Conservation (phyloP, 1,284 basidiomycete species). For the Sporisorium iseilematis-ciliati region DNA sequence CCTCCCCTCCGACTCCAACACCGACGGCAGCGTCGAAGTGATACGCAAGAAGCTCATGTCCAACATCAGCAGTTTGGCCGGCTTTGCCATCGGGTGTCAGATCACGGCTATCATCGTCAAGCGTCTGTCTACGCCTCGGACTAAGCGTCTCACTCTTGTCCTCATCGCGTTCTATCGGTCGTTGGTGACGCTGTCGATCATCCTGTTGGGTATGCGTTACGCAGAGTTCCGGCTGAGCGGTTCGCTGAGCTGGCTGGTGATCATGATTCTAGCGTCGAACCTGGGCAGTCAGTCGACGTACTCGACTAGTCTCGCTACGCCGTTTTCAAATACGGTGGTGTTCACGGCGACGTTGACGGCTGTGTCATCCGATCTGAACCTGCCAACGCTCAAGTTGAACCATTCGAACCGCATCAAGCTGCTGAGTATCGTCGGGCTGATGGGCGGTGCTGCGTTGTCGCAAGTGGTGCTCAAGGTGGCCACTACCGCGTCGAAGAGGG, state of each 20-base stretch:
- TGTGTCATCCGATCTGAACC: conserved; percentile 40
- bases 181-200: conserved; percentile 22
- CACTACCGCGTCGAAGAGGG: conserved; percentile 19
- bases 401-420: conserved; percentile 24
- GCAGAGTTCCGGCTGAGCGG: conserved; percentile 23
- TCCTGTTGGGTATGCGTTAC: conserved; percentile 13
- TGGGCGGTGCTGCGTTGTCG: conserved; percentile 35
- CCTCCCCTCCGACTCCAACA: conserved; percentile 31
- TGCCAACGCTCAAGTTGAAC: conserved; percentile 21
- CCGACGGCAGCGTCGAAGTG: background rate
- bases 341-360: conserved; percentile 47
- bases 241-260: conserved; percentile 33
- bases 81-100: conserved; percentile 39
- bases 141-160: conserved; percentile 23
- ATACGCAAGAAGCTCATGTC: conserved; percentile 20
- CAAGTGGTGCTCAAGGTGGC: conserved; percentile 40
- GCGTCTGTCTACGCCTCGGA: conserved; percentile 16
- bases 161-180: conserved; percentile 22
- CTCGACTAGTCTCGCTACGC: conserved; percentile 38
- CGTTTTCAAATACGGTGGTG: conserved; percentile 48
- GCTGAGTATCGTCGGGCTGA: conserved; percentile 35
- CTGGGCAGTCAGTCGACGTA: conserved; percentile 42
- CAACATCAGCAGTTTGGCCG: conserved; percentile 24
- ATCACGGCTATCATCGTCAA: conserved; percentile 28
- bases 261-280: conserved; percentile 30